These are phyloP conservation scores for Phaeoacremonium minimum DNA, from an alignment of 2,329 filamentous ascomycete species.

Conservation along the genomic window DNA sequence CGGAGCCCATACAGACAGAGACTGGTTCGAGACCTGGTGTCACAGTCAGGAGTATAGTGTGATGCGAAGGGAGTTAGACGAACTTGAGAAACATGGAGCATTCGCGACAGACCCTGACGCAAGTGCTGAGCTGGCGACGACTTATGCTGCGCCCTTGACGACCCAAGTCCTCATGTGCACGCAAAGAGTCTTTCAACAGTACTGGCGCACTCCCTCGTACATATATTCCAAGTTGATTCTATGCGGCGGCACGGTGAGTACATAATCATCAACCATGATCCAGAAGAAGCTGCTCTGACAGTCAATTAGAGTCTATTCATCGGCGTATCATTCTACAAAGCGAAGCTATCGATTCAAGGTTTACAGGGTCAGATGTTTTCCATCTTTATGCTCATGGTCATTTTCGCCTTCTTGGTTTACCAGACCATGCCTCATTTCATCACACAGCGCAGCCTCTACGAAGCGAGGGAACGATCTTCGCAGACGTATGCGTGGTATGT, in stretches of 20 bases:
- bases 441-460: constrained; percentile 53
- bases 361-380: constrained; percentile 57
- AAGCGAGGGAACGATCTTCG: constrained; percentile 53
- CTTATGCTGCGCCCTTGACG: constrained; percentile 30
- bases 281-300: constrained; percentile 16
- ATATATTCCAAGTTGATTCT: constrained; percentile 25
- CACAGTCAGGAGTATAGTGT: constrained; percentile 29
- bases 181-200: not conserved
- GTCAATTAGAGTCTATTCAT: constrained; percentile 46
- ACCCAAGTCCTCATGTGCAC: not conserved
- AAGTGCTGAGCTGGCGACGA: constrained; percentile 23
- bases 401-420: constrained; percentile 48
- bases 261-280: not conserved
- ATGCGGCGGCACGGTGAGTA: constrained; percentile 39
- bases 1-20: constrained; percentile 35
- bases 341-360: constrained; percentile 47
- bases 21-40: constrained; percentile 24
- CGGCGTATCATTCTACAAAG: constrained; percentile 54
- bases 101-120: not conserved
- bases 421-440: constrained; percentile 57
- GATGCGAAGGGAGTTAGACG: constrained; percentile 33
- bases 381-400: constrained; percentile 55
- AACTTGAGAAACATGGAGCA: constrained; percentile 15
- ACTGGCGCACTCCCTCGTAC: constrained; percentile 5
- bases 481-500: constrained; percentile 58